A percentile compares a stretch with the other conserved stretches of the same genome.
Conservation (phyloP, 257 asterid species). For the Phtheirospermum japonicum region DNA sequence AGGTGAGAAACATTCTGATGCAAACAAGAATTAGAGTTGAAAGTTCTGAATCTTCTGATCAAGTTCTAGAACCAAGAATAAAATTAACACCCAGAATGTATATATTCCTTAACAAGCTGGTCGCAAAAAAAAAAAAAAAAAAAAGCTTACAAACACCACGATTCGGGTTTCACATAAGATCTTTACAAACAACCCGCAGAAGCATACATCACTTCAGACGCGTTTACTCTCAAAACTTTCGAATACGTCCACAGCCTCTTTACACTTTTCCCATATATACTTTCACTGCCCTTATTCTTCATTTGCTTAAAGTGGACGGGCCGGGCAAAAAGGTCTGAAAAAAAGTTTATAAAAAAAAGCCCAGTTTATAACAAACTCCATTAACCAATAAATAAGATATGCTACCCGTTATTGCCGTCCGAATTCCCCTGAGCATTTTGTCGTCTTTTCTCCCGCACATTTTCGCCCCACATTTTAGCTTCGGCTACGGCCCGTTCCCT, state of each 20-base stretch:
- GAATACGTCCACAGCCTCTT: not conserved
- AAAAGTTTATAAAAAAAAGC: too few relatives aligned
- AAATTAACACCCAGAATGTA: too few relatives aligned
- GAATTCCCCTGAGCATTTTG: constrained; percentile 66
- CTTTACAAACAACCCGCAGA: not conserved
- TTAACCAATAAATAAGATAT: not conserved
- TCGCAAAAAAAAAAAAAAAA: too few relatives aligned
- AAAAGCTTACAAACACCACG: not conserved
- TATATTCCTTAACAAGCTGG: too few relatives aligned
- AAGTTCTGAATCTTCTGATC: too few relatives aligned
- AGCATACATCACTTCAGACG: not conserved
- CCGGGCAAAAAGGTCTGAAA: not conserved
- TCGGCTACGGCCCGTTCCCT: constrained; percentile 97
- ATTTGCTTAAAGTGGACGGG: not conserved
- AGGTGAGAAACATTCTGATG: too few relatives aligned
- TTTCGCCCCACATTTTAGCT: constrained; percentile 99
- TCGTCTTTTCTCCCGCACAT: constrained; percentile 80
- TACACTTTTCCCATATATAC: not conserved
- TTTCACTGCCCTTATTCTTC: not conserved
- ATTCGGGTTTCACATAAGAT: not conserved
- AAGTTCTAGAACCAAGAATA: too few relatives aligned
- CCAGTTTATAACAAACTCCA: not conserved
- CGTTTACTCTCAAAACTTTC: not conserved
- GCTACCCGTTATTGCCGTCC: constrained; percentile 55
- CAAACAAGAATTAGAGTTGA: too few relatives aligned